phyloP scores from a whole-genome alignment of 1,284 basidiomycete species.

The Phlebopus sp. region DNA sequence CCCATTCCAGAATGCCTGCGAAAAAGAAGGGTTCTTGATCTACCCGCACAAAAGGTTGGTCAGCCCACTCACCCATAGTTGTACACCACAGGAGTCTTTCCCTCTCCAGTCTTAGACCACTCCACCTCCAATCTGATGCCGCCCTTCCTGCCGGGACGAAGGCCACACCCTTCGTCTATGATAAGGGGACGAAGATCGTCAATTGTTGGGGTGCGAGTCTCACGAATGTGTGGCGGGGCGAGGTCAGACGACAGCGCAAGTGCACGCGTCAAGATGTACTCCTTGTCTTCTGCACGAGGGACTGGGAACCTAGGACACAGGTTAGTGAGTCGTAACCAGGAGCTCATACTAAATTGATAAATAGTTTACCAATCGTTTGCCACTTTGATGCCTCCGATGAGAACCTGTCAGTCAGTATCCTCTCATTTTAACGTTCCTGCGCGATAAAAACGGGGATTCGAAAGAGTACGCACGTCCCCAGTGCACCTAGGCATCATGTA shows the following conservation, averaged over 20 bases:
- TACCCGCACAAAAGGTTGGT: constrained; percentile 12
- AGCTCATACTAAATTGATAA: background rate
- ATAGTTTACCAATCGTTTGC: constrained; percentile 59
- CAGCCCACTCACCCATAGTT: constrained; percentile 70
- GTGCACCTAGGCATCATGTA: constrained; percentile 71
- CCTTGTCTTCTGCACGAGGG: constrained; percentile 58
- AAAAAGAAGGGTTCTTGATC: constrained; percentile 7
- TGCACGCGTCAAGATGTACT: constrained; percentile 55
- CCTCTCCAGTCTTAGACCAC: constrained; percentile 31
- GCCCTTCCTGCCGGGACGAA: constrained; percentile 67
- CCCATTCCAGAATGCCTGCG: constrained; percentile 62
- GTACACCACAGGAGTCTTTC: constrained; percentile 41
- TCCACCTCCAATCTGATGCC: constrained; percentile 70
- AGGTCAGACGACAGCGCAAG: constrained; percentile 66
- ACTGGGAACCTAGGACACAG: constrained; percentile 44
- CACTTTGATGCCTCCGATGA: constrained; percentile 64
- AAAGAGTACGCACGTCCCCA: constrained; percentile 52
- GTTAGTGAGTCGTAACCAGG: background rate
- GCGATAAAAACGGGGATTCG: background rate
- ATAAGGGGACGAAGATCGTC: constrained; percentile 63
- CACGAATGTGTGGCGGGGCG: constrained; percentile 55
- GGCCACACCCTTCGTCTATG: constrained; percentile 69
- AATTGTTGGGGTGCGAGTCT: constrained; percentile 47
- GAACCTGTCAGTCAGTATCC: constrained; percentile 40
- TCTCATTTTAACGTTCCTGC: background rate